Evolutionary conservation across 2,329 filamentous ascomycete species (phyloP), one percentile per base, ranked within the genome.

Genomic region (Ilyonectria mors-panacis): DNA sequence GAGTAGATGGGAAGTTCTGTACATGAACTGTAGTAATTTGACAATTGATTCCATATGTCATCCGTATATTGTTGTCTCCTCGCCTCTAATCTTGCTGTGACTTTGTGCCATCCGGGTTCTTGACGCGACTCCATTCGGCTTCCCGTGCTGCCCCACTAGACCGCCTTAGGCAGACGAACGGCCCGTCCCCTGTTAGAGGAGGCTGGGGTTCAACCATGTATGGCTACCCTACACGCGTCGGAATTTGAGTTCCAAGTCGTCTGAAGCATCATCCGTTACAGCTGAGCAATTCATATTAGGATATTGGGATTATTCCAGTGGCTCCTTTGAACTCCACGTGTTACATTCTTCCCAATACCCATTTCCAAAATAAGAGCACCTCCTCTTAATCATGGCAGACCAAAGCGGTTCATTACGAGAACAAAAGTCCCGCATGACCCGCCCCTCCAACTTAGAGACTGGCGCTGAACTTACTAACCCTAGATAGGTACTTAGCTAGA

Each of bases 1-100:
- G 71, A 76, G 77, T 82, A 84, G 80, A 83, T 81, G 79, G 76
- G 75, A 81, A 78, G 78, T 77, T 81, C 77, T 83, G 80, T 83
- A 83, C 77, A 83, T 83, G 78, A 72, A 76, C 70, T 71, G 64
- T 76, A 79, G 77, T 80, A 76, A 76, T 78, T 64, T 76, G 73
- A 75, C 71, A 76, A 76, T 70, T 72, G 74, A 70, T 75, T 76
- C 76, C 69, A 66, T 73, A 73, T 77, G 67, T 75, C 64, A 66
- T 33, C 64, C 33, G 15, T 21, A 30, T 6, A n/a, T 47, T 37
- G 44, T 8, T 15, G 19, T 35, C 6, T 39, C 15, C n/a, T 15
- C 37, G 37, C 17, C 12, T 6, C 37, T 17, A 6, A 42, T 7
- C 39, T n/a, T 39, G 6, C 30, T 10, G 2, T 3, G 2, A 3